Evolutionary conservation across 225 moss, liverwort and hornwort species (phyloP).

Genomic region (Thuidium tamariscinum): DNA sequence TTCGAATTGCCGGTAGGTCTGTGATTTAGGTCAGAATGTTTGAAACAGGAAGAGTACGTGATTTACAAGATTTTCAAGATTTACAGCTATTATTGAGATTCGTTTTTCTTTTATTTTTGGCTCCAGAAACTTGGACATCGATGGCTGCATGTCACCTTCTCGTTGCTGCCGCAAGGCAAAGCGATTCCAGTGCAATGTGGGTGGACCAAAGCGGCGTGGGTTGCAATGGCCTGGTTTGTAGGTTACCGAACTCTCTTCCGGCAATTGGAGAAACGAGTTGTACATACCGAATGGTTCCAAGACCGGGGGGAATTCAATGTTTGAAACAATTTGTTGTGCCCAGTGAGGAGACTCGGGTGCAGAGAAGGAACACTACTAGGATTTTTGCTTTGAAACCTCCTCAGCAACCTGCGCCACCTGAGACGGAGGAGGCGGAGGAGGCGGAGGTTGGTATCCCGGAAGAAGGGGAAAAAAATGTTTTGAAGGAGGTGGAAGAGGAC

Average conservation of each 20-base stretch:
- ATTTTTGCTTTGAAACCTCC: slow-evolving; percentile 10
- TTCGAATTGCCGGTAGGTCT: not conserved
- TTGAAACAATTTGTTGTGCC: not conserved
- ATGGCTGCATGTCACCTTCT: slow-evolving; percentile 32
- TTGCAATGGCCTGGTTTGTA: slow-evolving; percentile 10
- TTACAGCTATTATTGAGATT: not conserved
- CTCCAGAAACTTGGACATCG: not conserved
- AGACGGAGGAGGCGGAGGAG: slow-evolving; percentile 26
- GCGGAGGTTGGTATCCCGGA: not conserved
- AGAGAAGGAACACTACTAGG: not conserved
- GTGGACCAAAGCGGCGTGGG: not conserved
- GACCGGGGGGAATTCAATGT: not conserved
- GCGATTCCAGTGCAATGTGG: slow-evolving; percentile 2
- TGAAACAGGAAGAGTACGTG: not conserved
- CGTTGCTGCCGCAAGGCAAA: slow-evolving; percentile 4
- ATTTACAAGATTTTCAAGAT: not conserved
- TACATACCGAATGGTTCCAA: slow-evolving; percentile 4
- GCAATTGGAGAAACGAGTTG: slow-evolving; percentile 10
- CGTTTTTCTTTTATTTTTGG: not conserved
- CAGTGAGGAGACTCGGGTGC: not conserved
- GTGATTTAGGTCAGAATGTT: not conserved
- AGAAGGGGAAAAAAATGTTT: not conserved
- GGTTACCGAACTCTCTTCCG: slow-evolving; percentile 2
- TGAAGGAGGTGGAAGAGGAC: slow-evolving; percentile 12
- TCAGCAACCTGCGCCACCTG: not conserved